Base-by-base conservation (phyloP, 139 green algal genomes). In the Raphidocelis subcapitata region DNA sequence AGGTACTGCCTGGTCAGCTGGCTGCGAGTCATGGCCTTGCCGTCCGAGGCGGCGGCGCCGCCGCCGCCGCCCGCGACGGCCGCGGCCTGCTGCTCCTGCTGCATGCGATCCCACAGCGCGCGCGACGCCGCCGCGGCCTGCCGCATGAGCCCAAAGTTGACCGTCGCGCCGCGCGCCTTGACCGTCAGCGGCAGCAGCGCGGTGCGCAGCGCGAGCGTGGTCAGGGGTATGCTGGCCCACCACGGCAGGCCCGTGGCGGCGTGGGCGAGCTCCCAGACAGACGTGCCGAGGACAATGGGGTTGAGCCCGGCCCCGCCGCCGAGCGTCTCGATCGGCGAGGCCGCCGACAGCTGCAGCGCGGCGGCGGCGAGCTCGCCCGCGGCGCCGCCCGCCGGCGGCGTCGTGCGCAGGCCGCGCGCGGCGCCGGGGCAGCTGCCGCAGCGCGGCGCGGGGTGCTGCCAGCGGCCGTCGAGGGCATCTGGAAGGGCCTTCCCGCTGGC, bases 171-270 rank as follows among this genome's bases (percentile, higher is more conserved):
- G n/a, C 74, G 74, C 23, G 83, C 83, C 18, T 73, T 72, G 1
- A 85, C 35, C 26, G 62, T 83, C 2, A 85, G 28, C 1, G 84
- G 84, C 62, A 85, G 67, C 56, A 89, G 73, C 56, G 66, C 62
- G 20, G 75, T 36, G 5, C 79, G 73, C 37, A 89, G 67, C 16
- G 57, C 56, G 2, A 85, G 20, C 1, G 84, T 85, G 52, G 72
- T 78, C 21, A 81, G 23, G 0, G 84, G 84, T 65, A 89, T 89
- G 66, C 68, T 74, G 20, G 76, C 76, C 66, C 70, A 85, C 84
- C 84, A 89, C 18, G 84, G 84, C n/a, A 87, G 69, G 5, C 79
- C 78, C 3, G 62, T 78, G 23, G 33, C 12, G 14, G 57, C 67
- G 67, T 88, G 83, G 0, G 79, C 51, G 3, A 56, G 24, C 69